phyloP scores from a whole-genome alignment of 2,329 filamentous ascomycete species.

The Emericellopsis atlantica region DNA sequence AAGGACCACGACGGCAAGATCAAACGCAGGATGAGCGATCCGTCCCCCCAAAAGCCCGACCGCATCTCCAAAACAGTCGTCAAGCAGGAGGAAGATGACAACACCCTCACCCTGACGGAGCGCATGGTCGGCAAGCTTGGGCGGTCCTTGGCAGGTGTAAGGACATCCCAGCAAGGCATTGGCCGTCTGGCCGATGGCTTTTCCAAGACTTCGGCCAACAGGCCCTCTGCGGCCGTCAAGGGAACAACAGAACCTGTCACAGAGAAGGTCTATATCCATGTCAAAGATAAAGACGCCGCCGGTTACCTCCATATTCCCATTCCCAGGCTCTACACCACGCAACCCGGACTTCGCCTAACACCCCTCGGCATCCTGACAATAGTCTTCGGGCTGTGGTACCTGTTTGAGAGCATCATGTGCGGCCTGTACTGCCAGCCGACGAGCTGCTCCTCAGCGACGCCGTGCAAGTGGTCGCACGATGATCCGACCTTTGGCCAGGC shows the following conservation, averaged over 20 bases:
- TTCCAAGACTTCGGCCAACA: slow-evolving; percentile 15
- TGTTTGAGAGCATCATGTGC: slow-evolving; percentile 41
- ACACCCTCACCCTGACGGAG: slow-evolving; percentile 29
- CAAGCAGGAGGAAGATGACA: slow-evolving; percentile 9
- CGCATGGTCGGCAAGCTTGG: slow-evolving; percentile 40
- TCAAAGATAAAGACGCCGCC: background rate
- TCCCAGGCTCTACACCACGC: slow-evolving; percentile 31
- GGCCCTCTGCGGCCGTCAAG: slow-evolving; percentile 1
- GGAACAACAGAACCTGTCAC: background rate
- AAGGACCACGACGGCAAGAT: slow-evolving; percentile 2
- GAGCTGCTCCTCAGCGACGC: slow-evolving; percentile 26
- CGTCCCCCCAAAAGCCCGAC: background rate
- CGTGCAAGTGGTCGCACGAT: slow-evolving; percentile 42
- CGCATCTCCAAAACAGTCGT: background rate
- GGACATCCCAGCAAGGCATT: slow-evolving; percentile 43
- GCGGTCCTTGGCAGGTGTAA: slow-evolving; percentile 37
- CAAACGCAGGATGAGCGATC: background rate
- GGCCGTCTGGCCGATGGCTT: slow-evolving; percentile 42
- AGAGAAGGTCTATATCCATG: background rate
- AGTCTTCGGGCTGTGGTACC: slow-evolving; percentile 36
- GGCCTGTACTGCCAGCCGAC: slow-evolving; percentile 38
- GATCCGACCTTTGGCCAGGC: slow-evolving; percentile 47
- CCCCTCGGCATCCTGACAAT: slow-evolving; percentile 31
- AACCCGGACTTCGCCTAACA: slow-evolving; percentile 33
- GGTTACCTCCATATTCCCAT: slow-evolving; percentile 28